Conservation (phyloP, 352 stramenopile genomes). For the Pythium phragmitis region DNA sequence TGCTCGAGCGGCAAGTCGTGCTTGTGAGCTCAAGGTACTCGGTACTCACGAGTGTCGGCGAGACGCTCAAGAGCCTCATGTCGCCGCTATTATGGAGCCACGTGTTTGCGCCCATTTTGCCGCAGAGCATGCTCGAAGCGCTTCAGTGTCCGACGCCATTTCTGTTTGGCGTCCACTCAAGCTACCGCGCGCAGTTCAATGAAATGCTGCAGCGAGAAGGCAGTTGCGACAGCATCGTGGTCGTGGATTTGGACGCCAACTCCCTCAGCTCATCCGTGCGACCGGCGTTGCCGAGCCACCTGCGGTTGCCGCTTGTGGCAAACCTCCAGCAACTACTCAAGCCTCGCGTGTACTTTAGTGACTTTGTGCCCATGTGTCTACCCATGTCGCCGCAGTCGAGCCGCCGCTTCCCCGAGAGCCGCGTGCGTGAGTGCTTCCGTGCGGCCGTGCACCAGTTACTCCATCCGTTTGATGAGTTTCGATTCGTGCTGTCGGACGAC, state of each 20-base stretch:
- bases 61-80: slow-evolving; percentile 80
- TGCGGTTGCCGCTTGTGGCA: slow-evolving; percentile 43
- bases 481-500: slow-evolving; percentile 84
- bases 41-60: slow-evolving; percentile 73
- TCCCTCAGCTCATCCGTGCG: slow-evolving; percentile 45
- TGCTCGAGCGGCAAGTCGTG: slow-evolving; percentile 78
- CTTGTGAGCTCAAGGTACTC: slow-evolving; percentile 79
- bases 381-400: slow-evolving; percentile 27
- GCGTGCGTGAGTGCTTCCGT: slow-evolving; percentile 62
- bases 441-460: slow-evolving; percentile 50
- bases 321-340: slow-evolving; percentile 66
- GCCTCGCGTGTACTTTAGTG: slow-evolving; percentile 74
- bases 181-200: slow-evolving; percentile 58
- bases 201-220: slow-evolving; percentile 77
- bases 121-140: slow-evolving; percentile 77
- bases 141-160: slow-evolving; percentile 85
- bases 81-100: slow-evolving; percentile 82
- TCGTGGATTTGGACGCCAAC: slow-evolving; percentile 72
- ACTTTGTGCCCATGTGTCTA: slow-evolving; percentile 69
- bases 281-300: slow-evolving; percentile 43
- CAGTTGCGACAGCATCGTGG: slow-evolving; percentile 68
- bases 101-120: slow-evolving; percentile 81
- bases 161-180: slow-evolving; percentile 83
- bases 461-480: slow-evolving; percentile 67
- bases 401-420: slow-evolving; percentile 50